Conservation (phyloP, 2,329 filamentous ascomycete genomes). For the Aureobasidium sp. region DNA sequence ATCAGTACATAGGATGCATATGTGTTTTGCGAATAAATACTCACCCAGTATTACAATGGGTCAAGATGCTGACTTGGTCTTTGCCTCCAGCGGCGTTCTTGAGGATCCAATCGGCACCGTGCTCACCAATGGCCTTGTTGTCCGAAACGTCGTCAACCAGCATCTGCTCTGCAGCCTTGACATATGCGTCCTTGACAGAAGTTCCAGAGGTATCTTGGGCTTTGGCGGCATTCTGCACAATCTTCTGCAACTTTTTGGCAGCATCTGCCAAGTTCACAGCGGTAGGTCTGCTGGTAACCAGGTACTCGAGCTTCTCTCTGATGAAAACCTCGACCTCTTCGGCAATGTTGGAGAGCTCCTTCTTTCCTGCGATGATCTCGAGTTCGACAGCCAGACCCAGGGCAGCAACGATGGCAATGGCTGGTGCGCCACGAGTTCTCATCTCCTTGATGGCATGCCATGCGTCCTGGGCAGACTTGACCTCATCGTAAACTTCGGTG, state of each 20-base stretch:
- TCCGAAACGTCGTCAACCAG: conserved; percentile 77
- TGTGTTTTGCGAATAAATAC: background rate
- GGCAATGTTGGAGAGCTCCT: conserved; percentile 40
- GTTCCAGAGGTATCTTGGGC: conserved; percentile 37
- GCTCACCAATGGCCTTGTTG: conserved; percentile 74
- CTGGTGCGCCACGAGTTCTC: conserved; percentile 74
- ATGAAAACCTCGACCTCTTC: conserved; percentile 62
- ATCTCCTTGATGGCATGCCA: conserved; percentile 78
- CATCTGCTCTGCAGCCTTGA: conserved; percentile 75
- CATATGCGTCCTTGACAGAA: conserved; percentile 59
- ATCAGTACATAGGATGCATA: background rate
- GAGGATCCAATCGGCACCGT: conserved; percentile 76
- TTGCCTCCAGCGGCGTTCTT: conserved; percentile 45
- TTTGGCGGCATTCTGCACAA: conserved; percentile 45
- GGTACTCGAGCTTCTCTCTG: conserved; percentile 67
- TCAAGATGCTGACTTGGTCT: conserved; percentile 68
- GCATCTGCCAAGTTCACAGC: conserved; percentile 93
- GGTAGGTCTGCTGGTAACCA: conserved; percentile 82
- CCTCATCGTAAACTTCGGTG: conserved; percentile 66
- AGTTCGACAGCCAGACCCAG: conserved; percentile 82
- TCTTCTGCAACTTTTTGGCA: conserved; percentile 64
- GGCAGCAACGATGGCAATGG: conserved; percentile 95
- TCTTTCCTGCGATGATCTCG: conserved; percentile 38
- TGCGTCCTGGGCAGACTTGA: conserved; percentile 62
- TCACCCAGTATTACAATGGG: conserved; percentile 94